phyloP scores from a whole-genome alignment of 805 yeast genomes.

The Saccharomycopsis amapae region DNA sequence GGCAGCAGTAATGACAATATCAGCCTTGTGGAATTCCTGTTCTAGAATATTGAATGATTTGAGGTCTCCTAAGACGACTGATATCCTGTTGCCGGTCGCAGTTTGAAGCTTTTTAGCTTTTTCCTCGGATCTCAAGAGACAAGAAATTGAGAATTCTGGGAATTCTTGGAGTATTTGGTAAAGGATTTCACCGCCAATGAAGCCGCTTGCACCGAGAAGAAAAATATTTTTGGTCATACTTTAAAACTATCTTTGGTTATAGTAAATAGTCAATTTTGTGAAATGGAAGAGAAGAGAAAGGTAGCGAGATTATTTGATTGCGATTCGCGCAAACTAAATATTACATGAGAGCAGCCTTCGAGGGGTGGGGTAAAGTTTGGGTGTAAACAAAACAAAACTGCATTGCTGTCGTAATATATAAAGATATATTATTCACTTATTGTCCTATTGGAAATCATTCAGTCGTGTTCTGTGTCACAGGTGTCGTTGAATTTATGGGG shows the following conservation, averaged over 20 bases:
- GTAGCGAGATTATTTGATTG: too few relatives aligned
- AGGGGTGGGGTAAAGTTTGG: too few relatives aligned
- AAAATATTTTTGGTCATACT: constrained; percentile 4
- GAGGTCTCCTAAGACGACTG: constrained; percentile 26
- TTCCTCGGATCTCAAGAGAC: constrained; percentile 25
- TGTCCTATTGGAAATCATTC: too few relatives aligned
- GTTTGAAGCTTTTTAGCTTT: constrained; percentile 22
- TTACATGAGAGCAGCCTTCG: too few relatives aligned
- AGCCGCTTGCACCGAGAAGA: constrained; percentile 33
- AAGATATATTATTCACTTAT: too few relatives aligned
- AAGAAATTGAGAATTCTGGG: constrained; percentile 23
- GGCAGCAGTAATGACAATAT: constrained; percentile 31
- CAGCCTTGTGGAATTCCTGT: constrained; percentile 24
- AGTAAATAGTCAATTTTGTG: too few relatives aligned
- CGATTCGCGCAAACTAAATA: too few relatives aligned
- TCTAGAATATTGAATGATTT: constrained; percentile 23
- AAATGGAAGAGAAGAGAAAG: too few relatives aligned
- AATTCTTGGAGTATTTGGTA: constrained; percentile 24
- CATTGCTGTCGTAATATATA: too few relatives aligned
- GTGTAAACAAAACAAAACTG: too few relatives aligned
- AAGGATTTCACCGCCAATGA: constrained; percentile 29
- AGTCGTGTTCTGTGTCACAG: too few relatives aligned
- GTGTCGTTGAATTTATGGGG: too few relatives aligned
- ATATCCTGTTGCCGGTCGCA: constrained; percentile 22
- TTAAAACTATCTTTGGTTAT: background rate